Evolutionary conservation across 768 basidiomycete species (phyloP).

Genomic region (Pisolithus orientalis): DNA sequence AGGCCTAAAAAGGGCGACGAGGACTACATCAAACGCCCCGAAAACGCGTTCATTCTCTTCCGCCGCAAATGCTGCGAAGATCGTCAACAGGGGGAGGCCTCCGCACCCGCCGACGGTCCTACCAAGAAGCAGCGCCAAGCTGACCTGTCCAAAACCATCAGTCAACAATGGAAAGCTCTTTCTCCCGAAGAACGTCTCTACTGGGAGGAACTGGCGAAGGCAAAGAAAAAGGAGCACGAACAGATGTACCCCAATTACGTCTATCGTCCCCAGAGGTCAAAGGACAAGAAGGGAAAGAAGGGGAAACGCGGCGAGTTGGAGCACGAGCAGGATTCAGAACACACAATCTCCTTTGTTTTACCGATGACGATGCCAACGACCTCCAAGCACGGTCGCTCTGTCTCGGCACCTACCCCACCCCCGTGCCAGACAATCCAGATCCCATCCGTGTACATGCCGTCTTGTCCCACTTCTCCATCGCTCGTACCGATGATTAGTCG

Average conservation of each 20-base stretch:
- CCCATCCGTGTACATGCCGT: conserved; percentile 57
- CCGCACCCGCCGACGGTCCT: conserved; percentile 25
- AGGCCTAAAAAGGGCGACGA: conserved; percentile 62
- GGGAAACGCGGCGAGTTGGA: conserved; percentile 27
- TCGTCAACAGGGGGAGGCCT: conserved; percentile 50
- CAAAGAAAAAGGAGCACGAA: conserved; percentile 77
- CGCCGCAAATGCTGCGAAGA: conserved; percentile 74
- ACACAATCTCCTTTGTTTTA: conserved; percentile 43
- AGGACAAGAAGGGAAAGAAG: conserved; percentile 43
- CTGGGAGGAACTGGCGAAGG: conserved; percentile 75
- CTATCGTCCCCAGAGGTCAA: conserved; percentile 62
- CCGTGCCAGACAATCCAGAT: conserved; percentile 65
- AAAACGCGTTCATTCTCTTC: conserved; percentile 84
- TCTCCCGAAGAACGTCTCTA: conserved; percentile 57
- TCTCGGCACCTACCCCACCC: conserved; percentile 58
- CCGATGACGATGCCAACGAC: conserved; percentile 33
- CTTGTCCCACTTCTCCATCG: conserved; percentile 60
- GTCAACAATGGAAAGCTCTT: conserved; percentile 73
- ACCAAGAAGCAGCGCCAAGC: conserved; percentile 73
- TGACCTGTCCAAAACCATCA: conserved; percentile 77
- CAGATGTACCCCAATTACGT: conserved; percentile 71
- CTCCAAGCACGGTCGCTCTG: conserved; percentile 43
- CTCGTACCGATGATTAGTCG: conserved; percentile 51
- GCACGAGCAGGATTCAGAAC: conserved; percentile 44
- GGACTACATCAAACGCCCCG: conserved; percentile 78